Base-by-base conservation (phyloP, 495 filamentous ascomycete species). In the Barbatosphaeria neglecta region DNA sequence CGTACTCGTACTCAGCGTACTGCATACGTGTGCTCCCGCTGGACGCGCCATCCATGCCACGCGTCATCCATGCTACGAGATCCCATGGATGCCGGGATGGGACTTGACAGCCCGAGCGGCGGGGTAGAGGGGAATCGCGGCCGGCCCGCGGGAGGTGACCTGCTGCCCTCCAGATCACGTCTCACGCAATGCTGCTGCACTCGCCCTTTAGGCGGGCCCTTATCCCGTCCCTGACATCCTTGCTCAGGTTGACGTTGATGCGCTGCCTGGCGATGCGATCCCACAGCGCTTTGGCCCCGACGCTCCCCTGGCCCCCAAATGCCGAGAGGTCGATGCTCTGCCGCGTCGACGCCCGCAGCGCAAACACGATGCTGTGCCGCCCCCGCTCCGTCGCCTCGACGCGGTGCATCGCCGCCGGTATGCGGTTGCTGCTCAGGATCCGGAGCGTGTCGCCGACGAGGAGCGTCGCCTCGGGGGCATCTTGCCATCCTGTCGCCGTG, bases 341-440 rank as follows among this genome's bases (percentile, higher is more conserved):
- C 20, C 13, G 2, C 31, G 43, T 45, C 3, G 43, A 45, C 15
- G 31, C 9, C 31, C 43, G 28, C 31, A 45, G 20, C 24, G 43
- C 43, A 16, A 45, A 45, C 8, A 45, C 43, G 19, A 45, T 38
- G 43, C 43, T 45, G 7, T 28, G 15, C 33, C 43, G 11, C 17
- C 43, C 43, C 5, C 8, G 13, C 7, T 45, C 43, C 7, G 43
- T 45, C 8, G 43, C 43, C 31, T 35, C 31, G 16, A 45, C 43
- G n/a, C 43, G 43, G 20, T 45, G 43, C 27, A 10, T 11, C 6
- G 16, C 43, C 5, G 43, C 43, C 4, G 27, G 43, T 18, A 37
- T n/a, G 22, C 33, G 20, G 19, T 45, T 45, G 20, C 43, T 37
- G 27, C 43, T 45, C 7, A 45, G 31, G 13, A 45, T n/a, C 11